phyloP scores from a whole-genome alignment of 306 rosid genomes.

The Trifolium pratense region DNA sequence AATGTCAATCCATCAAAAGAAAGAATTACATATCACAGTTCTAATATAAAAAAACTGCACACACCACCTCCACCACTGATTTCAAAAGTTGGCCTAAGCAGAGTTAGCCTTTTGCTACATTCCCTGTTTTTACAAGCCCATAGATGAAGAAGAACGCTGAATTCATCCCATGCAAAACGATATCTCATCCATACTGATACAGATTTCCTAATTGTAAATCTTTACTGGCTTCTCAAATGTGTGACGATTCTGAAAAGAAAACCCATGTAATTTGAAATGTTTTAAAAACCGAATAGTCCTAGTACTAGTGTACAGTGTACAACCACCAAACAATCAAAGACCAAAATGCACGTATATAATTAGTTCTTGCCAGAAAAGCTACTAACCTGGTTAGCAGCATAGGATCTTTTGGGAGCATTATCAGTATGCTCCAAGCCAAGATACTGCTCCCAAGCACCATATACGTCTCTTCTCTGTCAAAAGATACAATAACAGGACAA shows the following conservation, averaged over 20 bases:
- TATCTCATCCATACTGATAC: constrained; percentile 34
- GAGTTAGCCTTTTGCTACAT: constrained; percentile 46
- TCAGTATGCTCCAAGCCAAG: constrained; percentile 95
- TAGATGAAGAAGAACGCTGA: constrained; percentile 46
- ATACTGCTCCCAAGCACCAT: constrained; percentile 97
- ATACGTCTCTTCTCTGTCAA: constrained; percentile 84
- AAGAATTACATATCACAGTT: constrained; percentile 69
- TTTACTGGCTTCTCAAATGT: constrained; percentile 87
- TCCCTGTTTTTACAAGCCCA: constrained; percentile 50
- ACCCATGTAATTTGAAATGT: constrained; percentile 37
- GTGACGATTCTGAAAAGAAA: constrained; percentile 81
- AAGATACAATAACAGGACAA: constrained; percentile 32
- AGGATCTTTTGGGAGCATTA: constrained; percentile 82
- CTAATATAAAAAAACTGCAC: constrained; percentile 56
- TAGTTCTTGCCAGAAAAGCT: constrained; percentile 7
- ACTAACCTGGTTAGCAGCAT: constrained; percentile 78
- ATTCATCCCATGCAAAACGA: constrained; percentile 50
- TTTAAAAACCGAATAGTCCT: constrained; percentile 20
- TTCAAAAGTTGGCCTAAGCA: constrained; percentile 55
- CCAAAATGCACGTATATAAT: constrained; percentile 17
- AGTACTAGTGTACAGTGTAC: neutral
- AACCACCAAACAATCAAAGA: constrained; percentile 12
- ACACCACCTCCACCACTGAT: constrained; percentile 53
- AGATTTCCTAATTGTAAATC: constrained; percentile 76
- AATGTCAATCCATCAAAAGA: constrained; percentile 57